phyloP scores from a whole-genome alignment of 495 filamentous ascomycete genomes.

The Neurospora discreta region DNA sequence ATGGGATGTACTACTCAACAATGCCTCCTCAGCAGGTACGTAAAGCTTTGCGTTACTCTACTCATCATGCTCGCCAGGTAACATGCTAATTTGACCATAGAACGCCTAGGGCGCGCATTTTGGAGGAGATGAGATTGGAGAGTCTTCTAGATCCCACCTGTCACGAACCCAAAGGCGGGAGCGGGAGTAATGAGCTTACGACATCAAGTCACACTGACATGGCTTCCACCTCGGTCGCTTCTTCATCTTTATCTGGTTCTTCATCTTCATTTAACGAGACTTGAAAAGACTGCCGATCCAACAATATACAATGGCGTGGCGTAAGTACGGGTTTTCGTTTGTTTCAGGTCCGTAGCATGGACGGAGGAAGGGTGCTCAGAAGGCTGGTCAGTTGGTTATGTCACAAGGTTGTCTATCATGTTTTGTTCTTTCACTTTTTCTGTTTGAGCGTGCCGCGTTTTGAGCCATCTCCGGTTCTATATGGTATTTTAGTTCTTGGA shows the following conservation, averaged over 20 bases:
- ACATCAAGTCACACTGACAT: neutral
- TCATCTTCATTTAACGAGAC: neutral
- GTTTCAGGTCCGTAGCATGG: neutral
- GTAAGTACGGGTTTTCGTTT: neutral
- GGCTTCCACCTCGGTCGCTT: neutral
- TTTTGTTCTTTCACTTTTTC: neutral
- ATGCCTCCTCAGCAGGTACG: conserved; percentile 80
- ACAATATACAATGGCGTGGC: neutral
- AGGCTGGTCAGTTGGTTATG: neutral
- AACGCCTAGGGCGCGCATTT: conserved; percentile 14
- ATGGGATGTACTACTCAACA: conserved; percentile 82
- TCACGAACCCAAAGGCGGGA: neutral
- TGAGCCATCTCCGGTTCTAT: neutral
- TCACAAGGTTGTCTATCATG: neutral
- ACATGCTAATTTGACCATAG: conserved; percentile 10
- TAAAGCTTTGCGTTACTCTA: neutral
- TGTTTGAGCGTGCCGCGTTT: neutral
- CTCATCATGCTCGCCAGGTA: neutral
- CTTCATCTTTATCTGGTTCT: neutral
- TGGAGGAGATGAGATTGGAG: neutral
- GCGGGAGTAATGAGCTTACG: neutral
- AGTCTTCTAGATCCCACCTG: neutral
- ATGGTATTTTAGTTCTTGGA: neutral
- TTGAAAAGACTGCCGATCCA: neutral
- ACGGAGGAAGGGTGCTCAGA: neutral